Percentiles rank a stretch among this genome's conserved stretches.
phyloP scores from a whole-genome alignment of 1,284 basidiomycete genomes.

The Coriolopsis trogii region DNA sequence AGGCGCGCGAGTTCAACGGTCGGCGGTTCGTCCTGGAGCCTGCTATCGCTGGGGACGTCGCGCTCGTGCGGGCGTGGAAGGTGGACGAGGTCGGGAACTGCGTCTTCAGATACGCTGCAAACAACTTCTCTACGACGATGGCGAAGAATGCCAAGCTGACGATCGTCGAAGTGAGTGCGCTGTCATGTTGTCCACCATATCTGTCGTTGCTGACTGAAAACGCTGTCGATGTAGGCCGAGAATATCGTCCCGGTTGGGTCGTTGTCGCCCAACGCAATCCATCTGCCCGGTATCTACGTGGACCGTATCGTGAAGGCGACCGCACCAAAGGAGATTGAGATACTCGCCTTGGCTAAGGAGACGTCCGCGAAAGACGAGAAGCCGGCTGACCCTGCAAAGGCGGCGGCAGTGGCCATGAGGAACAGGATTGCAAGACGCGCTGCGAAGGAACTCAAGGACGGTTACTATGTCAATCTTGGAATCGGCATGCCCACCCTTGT shows the following conservation, averaged over 20 bases:
- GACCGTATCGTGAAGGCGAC: conserved; percentile 85
- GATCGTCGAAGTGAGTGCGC: conserved; percentile 76
- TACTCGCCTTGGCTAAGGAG: conserved; percentile 60
- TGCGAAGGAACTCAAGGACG: conserved; percentile 89
- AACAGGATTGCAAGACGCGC: conserved; percentile 86
- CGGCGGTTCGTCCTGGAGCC: conserved; percentile 88
- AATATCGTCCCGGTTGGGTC: conserved; percentile 89
- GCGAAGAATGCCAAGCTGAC: conserved; percentile 89
- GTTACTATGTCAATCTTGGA: conserved; percentile 74
- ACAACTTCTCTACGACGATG: conserved; percentile 89
- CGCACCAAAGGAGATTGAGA: conserved; percentile 81
- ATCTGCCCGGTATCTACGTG: conserved; percentile 87
- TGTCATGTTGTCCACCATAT: background rate
- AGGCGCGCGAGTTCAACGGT: conserved; percentile 80
- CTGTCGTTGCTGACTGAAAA: background rate
- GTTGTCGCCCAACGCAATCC: conserved; percentile 83
- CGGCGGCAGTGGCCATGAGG: conserved; percentile 50
- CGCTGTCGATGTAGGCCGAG: conserved; percentile 64
- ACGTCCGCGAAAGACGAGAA: conserved; percentile 28
- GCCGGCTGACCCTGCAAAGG: conserved; percentile 45
- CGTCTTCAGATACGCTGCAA: conserved; percentile 87
- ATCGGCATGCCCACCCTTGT: conserved; percentile 96
- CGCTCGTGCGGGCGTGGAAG: conserved; percentile 94
- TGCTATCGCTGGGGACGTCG: conserved; percentile 85
- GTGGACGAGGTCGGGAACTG: conserved; percentile 90